phyloP scores from a whole-genome alignment of 2,329 filamentous ascomycete genomes.

The Stemphylium beticola region DNA sequence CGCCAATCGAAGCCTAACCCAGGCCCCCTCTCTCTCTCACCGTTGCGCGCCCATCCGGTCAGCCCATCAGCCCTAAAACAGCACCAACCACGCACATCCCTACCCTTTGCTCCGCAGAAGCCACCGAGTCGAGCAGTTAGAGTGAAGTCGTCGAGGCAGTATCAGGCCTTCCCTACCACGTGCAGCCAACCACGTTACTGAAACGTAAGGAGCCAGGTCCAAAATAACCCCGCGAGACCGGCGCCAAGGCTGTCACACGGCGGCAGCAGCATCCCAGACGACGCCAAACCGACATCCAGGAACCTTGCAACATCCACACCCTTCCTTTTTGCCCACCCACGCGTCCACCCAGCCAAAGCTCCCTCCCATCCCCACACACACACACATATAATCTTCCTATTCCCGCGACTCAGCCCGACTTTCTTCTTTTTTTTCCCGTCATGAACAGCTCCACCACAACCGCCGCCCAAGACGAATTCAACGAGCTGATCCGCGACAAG shows the following conservation, averaged over 20 bases:
- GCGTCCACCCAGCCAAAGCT: conserved; percentile 8
- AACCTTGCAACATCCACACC: conserved; percentile 14
- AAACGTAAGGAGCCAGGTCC: conserved; percentile 5
- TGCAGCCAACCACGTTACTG: conserved; percentile 11
- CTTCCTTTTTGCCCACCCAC: conserved; percentile 13
- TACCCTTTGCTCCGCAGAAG: conserved; percentile 1
- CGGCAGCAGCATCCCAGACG: conserved; percentile 8
- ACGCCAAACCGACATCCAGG: conserved; percentile 1
- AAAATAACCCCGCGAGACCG: conserved; percentile 16
- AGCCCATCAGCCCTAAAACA: conserved; percentile 26
- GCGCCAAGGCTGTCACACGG: conserved; percentile 22
- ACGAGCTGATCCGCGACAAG: conserved; percentile 58
- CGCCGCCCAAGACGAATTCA: conserved; percentile 59
- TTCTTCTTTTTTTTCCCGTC: conserved; percentile 30
- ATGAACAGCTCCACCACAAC: conserved; percentile 49
- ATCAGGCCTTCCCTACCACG: conserved; percentile 2
- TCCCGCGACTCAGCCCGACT: conserved; percentile 15
- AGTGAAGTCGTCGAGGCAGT: background rate
- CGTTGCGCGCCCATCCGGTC: conserved; percentile 23
- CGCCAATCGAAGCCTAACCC: conserved; percentile 26
- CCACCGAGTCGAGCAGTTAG: conserved; percentile 3
- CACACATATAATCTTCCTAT: conserved; percentile 33
- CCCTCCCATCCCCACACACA: conserved; percentile 4
- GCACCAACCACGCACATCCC: conserved; percentile 7
- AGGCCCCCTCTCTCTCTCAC: background rate